Evolutionary conservation across 768 basidiomycete genomes (phyloP).

Genomic region (Mycena venus): DNA sequence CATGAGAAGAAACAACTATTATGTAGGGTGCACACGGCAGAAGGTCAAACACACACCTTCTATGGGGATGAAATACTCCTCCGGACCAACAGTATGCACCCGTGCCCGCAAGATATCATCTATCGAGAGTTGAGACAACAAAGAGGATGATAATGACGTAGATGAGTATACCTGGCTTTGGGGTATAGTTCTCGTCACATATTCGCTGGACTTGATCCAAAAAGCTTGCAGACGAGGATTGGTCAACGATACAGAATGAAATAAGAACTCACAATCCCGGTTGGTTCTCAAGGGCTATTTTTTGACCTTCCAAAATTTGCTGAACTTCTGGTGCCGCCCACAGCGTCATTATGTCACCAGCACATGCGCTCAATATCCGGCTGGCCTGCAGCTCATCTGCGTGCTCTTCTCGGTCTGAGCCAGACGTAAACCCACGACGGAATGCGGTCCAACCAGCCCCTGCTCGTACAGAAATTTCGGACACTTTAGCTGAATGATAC

Average conservation of each 20-base stretch:
- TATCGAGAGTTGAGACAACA: constrained; percentile 32
- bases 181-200: constrained; percentile 55
- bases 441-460: constrained; percentile 64
- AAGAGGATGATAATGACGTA: constrained; percentile 68
- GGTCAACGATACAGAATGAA: neutral
- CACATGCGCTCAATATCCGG: constrained; percentile 65
- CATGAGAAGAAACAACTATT: no score
- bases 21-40: no score
- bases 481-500: constrained; percentile 56
- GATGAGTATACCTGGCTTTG: no score
- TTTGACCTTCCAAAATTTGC: constrained; percentile 55
- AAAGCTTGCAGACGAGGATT: constrained; percentile 61
- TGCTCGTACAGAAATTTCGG: constrained; percentile 64
- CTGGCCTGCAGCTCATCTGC: constrained; percentile 56
- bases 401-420: constrained; percentile 28
- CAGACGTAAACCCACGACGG: constrained; percentile 46
- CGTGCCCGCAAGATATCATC: constrained; percentile 76
- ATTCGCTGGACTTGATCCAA: constrained; percentile 67
- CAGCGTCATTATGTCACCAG: constrained; percentile 64
- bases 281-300: constrained; percentile 66
- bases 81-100: constrained; percentile 72
- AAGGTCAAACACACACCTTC: constrained; percentile 52
- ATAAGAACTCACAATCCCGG: constrained; percentile 69
- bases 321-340: constrained; percentile 66
- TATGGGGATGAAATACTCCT: constrained; percentile 69